Evolutionary conservation across 2,329 filamentous ascomycete genomes (phyloP).

Genomic region (Aspergillus clavatus): DNA sequence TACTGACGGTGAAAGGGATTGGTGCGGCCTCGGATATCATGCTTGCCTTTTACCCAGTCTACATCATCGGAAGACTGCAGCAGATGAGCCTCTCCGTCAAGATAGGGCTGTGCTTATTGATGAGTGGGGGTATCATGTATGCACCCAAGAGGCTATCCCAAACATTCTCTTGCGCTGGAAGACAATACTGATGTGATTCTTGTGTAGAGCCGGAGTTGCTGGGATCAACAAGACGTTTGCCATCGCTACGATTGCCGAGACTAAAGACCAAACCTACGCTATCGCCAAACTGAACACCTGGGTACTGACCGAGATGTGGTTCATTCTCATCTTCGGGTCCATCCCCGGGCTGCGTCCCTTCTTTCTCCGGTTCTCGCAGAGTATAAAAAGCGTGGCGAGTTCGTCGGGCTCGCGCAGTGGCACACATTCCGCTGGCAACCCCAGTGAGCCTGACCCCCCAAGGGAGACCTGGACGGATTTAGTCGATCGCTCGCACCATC

Average conservation of each 20-base stretch:
- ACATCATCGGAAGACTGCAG: constrained; percentile 16
- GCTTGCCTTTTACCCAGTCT: constrained; percentile 15
- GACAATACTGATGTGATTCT: not conserved
- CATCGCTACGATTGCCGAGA: constrained; percentile 13
- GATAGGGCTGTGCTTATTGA: constrained; percentile 14
- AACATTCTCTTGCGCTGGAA: too few species aligned
- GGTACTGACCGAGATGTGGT: constrained; percentile 21
- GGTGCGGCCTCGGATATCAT: constrained; percentile 13
- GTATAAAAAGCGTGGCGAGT: constrained; percentile 11
- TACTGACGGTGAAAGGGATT: constrained; percentile 3
- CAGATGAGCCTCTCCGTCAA: constrained; percentile 15
- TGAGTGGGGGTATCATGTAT: constrained; percentile 18
- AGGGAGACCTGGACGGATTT: not conserved
- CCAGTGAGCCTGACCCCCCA: not conserved
- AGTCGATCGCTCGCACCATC: not conserved
- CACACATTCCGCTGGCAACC: not conserved
- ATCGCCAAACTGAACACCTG: constrained; percentile 17
- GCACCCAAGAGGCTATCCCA: too few species aligned
- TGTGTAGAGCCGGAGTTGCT: constrained; percentile 14
- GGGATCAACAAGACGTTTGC: constrained; percentile 16
- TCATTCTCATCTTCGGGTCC: constrained; percentile 16
- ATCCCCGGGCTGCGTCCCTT: constrained; percentile 15
- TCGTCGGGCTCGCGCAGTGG: constrained; percentile 1
- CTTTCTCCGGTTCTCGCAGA: constrained; percentile 15
- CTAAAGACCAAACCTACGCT: constrained; percentile 11